phyloP scores from a whole-genome alignment of 192 early-diverging fungal genomes.

The Coemansia furcata region DNA sequence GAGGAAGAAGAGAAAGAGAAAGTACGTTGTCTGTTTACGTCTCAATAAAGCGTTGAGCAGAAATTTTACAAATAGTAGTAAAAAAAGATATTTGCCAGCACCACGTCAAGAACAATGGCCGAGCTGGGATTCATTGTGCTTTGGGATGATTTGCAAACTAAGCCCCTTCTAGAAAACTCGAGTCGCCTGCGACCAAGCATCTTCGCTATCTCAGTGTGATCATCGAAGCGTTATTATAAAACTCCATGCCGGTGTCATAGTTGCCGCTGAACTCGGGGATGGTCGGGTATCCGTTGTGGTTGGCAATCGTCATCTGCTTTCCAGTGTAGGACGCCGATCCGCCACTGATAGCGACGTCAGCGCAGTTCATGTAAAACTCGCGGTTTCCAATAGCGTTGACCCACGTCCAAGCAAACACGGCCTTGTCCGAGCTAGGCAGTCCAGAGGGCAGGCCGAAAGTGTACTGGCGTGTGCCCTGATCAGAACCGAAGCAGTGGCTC shows the following conservation, averaged over 20 bases:
- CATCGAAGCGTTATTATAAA: constrained; percentile 19
- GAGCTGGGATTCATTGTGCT: not conserved
- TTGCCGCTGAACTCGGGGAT: constrained; percentile 12
- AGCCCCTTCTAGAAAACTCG: not conserved
- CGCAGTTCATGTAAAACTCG: too few relatives aligned
- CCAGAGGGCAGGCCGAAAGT: too few relatives aligned
- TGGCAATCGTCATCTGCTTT: constrained; percentile 54
- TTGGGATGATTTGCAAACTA: not conserved
- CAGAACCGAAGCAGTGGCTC: too few relatives aligned
- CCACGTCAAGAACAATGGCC: not conserved
- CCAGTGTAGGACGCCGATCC: constrained; percentile 33
- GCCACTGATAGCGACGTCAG: too few relatives aligned
- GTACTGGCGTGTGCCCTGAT: too few relatives aligned
- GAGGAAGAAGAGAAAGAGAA: not conserved
- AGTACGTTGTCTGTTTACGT: not conserved
- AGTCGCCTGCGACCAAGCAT: not conserved
- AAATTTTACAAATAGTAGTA: not conserved
- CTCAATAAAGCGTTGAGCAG: not conserved
- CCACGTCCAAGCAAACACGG: too few relatives aligned
- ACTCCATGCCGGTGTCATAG: constrained; percentile 26
- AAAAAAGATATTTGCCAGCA: not conserved
- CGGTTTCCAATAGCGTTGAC: too few relatives aligned
- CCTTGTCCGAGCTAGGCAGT: too few relatives aligned
- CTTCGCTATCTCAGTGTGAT: constrained; percentile 14
- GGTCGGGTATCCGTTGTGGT: constrained; percentile 45